A percentile compares a stretch with the other conserved stretches of the same genome.
phyloP scores from a whole-genome alignment of 2,329 filamentous ascomycete genomes.

The Hyphodiscus sp. region DNA sequence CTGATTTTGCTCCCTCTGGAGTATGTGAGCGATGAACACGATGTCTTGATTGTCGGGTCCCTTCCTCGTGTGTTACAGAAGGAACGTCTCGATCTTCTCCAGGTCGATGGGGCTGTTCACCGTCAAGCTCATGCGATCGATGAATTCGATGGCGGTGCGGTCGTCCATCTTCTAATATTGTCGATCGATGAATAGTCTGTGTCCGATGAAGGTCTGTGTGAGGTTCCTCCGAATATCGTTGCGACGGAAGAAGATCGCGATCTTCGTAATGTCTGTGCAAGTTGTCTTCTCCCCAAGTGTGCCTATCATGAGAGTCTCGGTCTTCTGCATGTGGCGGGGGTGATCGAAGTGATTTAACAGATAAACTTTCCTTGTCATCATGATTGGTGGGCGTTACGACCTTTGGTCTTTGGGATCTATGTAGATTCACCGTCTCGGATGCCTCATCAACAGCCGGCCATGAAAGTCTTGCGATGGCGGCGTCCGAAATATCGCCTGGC shows the following conservation, averaged over 20 bases:
- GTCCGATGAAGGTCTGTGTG: background rate
- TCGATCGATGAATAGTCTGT: conserved; percentile 14
- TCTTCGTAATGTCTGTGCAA: conserved; percentile 7
- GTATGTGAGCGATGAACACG: too few species aligned
- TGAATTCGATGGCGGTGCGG: background rate
- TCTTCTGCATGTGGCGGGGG: conserved; percentile 10
- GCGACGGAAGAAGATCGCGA: conserved; percentile 13
- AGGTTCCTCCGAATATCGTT: background rate
- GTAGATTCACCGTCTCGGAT: conserved; percentile 36
- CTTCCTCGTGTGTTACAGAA: too few species aligned
- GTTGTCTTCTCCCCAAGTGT: conserved; percentile 6
- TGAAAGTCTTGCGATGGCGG: conserved; percentile 32
- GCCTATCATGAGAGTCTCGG: conserved; percentile 13
- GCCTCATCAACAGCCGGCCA: conserved; percentile 40
- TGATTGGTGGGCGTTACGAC: conserved; percentile 9
- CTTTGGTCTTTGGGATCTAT: conserved; percentile 27
- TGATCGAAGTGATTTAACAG: conserved; percentile 9
- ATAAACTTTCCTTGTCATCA: conserved; percentile 7
- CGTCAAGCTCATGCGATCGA: too few species aligned
- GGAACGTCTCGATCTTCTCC: background rate
- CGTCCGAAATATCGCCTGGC: conserved; percentile 27
- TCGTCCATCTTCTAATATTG: background rate
- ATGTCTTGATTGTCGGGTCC: background rate
- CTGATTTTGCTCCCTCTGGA: too few species aligned
- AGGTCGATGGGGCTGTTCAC: too few species aligned